Evolutionary conservation across 2,329 filamentous ascomycete species (phyloP), one percentile per base, ranked within the genome.

Genomic region (Pezicula neosporulosa): DNA sequence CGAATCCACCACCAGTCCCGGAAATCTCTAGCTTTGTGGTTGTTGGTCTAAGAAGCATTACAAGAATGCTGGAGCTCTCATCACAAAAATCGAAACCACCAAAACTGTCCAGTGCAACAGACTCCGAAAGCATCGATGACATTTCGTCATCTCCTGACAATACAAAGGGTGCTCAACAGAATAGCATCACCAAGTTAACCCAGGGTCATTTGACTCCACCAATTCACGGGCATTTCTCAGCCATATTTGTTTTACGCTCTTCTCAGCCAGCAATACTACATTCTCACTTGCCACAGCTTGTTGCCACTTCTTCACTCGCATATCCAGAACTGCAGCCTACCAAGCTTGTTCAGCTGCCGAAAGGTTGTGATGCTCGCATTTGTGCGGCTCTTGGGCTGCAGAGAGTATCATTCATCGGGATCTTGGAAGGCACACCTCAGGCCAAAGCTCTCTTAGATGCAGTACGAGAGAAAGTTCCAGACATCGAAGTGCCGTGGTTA

Each of bases 41-140:
- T 45, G 70, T 88, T 44, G 87, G 88, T 3, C 70, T 90, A 42
- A 80, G 83, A 58, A 76, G 71, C 51, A 82, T 89, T 51, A 85
- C 81, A 5, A 77, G 81, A 16, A 73, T 72, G 45, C 73, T 91
- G 2, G 57, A 66, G 49, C 38, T 24, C 16, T 51, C 56, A 15
- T 61, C 62, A 2, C 51, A 58, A 35, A 42, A 36, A 3, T 56
- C 57, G 3, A 54, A 48, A 38, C 53, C 53, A 35, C n/a, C n/a
- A 21, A 27, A 27, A 33, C 19, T 36, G 45, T 33, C 27, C 35
- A 9, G 46, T 19, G 18, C 27, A 45, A 44, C 15, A 47, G n/a
- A 50, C n/a, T 37, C 30, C 27, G 37, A 42, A 4, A 18, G 27
- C 5, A 39, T 10, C 7, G 30, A 33, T 33, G 30, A 9, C 30